Conservation (phyloP, 2,329 filamentous ascomycete genomes). For the Westerdykella sp. region DNA sequence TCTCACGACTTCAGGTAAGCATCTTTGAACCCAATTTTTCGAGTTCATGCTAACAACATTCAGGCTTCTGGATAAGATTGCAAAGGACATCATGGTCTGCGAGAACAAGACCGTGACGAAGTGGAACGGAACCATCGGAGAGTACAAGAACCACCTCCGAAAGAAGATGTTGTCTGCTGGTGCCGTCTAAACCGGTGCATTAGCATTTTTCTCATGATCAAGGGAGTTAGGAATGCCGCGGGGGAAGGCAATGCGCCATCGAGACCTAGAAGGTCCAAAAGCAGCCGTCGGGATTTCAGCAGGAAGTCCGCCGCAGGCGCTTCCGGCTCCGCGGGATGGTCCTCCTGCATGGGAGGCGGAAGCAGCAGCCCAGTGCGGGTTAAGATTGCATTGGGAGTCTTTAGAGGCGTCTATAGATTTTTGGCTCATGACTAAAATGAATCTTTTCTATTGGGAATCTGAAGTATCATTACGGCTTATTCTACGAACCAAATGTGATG, state of each 20-base stretch:
- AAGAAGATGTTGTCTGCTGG: slow-evolving; percentile 96
- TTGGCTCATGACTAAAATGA: slow-evolving; percentile 30
- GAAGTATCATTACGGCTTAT: too few relatives aligned
- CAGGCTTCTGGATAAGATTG: slow-evolving; percentile 97
- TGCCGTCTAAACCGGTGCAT: slow-evolving; percentile 58
- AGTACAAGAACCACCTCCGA: slow-evolving; percentile 97
- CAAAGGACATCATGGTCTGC: slow-evolving; percentile 98
- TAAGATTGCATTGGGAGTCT: slow-evolving; percentile 32
- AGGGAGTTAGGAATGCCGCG: neutral
- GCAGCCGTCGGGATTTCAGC: neutral
- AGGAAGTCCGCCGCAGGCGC: neutral
- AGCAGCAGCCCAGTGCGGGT: slow-evolving; percentile 30
- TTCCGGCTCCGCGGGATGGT: slow-evolving; percentile 10
- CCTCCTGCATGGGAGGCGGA: slow-evolving; percentile 20
- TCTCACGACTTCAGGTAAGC: slow-evolving; percentile 96
- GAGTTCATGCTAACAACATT: slow-evolving; percentile 29
- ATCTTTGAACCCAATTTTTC: neutral
- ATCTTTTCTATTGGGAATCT: neutral
- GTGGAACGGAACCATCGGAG: slow-evolving; percentile 84
- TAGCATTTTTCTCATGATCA: neutral
- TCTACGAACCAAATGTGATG: too few relatives aligned
- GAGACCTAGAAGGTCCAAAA: too few relatives aligned
- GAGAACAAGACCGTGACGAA: slow-evolving; percentile 90
- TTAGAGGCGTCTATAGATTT: slow-evolving; percentile 37
- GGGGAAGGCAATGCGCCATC: neutral